A percentile compares a stretch with the other conserved stretches of the same genome.
phyloP scores from a whole-genome alignment of 768 basidiomycete species.

The Macrolepiota fuliginosa region DNA sequence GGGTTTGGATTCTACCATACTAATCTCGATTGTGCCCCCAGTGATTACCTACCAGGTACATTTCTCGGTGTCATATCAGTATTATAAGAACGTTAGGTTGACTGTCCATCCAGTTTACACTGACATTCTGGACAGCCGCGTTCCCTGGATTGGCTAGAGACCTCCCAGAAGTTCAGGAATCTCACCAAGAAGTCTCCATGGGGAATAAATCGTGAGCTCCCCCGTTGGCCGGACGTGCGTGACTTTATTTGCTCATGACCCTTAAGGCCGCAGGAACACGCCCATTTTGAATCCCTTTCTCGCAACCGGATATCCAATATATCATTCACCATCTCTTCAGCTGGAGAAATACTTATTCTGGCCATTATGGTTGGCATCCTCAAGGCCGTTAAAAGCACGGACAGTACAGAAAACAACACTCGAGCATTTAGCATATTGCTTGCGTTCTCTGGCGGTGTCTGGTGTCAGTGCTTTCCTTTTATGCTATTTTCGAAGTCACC shows the following conservation, averaged over 20 bases:
- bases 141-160: constrained; percentile 75
- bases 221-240: background rate
- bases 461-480: constrained; percentile 44
- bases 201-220: constrained; percentile 46
- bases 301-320: constrained; percentile 76
- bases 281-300: constrained; percentile 54
- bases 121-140: constrained; percentile 84
- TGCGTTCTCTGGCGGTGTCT: constrained; percentile 75
- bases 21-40: constrained; percentile 23
- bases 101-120: constrained; percentile 41
- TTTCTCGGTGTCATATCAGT: background rate
- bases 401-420: constrained; percentile 69
- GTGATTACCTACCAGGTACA: constrained; percentile 71
- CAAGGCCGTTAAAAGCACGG: constrained; percentile 57
- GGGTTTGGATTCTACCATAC: no score
- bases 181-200: constrained; percentile 33
- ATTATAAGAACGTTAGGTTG: background rate
- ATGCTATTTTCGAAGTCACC: background rate
- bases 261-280: constrained; percentile 48
- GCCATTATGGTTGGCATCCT: constrained; percentile 75
- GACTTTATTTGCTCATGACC: background rate
- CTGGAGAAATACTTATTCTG: constrained; percentile 68
- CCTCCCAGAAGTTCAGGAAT: constrained; percentile 64
- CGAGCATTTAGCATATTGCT: constrained; percentile 75
- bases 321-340: constrained; percentile 67